These are phyloP conservation scores for Paspalum vaginatum DNA, from an alignment of 176 grass and related monocot species.

Conservation along the genomic window DNA sequence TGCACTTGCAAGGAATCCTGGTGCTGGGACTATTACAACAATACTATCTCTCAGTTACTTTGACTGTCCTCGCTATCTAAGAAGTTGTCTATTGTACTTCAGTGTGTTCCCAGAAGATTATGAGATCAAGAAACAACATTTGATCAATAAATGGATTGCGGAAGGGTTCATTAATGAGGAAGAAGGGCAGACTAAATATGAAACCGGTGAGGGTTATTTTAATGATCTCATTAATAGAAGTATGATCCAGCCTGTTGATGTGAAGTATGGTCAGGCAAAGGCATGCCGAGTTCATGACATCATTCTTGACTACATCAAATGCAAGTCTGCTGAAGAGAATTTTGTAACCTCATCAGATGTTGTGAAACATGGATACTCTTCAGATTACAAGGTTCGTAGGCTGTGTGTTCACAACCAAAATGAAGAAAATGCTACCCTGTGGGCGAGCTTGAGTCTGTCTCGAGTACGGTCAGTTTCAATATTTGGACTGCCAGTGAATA, in stretches of 20 bases:
- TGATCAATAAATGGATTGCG: slow-evolving; percentile 20
- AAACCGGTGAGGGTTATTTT: neutral
- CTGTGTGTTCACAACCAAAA: neutral
- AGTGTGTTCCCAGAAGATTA: slow-evolving; percentile 10
- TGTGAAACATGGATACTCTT: neutral
- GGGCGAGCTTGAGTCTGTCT: neutral
- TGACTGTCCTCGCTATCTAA: neutral
- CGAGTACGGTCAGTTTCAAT: neutral
- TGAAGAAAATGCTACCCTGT: neutral
- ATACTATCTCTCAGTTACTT: neutral
- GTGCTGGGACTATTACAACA: neutral
- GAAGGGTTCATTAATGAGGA: neutral
- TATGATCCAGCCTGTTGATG: neutral
- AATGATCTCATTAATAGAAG: slow-evolving; percentile 6
- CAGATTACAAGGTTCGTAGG: neutral
- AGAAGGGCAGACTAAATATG: neutral
- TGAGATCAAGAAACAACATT: neutral
- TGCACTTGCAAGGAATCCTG: neutral
- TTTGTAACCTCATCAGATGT: neutral
- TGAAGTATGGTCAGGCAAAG: neutral
- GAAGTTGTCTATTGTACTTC: neutral
- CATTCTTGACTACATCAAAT: slow-evolving; percentile 10
- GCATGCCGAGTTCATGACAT: neutral
- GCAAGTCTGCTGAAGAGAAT: slow-evolving; percentile 14
- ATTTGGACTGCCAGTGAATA: neutral